phyloP scores from a whole-genome alignment of 768 basidiomycete genomes.

The Xerocomellus dryophilus region DNA sequence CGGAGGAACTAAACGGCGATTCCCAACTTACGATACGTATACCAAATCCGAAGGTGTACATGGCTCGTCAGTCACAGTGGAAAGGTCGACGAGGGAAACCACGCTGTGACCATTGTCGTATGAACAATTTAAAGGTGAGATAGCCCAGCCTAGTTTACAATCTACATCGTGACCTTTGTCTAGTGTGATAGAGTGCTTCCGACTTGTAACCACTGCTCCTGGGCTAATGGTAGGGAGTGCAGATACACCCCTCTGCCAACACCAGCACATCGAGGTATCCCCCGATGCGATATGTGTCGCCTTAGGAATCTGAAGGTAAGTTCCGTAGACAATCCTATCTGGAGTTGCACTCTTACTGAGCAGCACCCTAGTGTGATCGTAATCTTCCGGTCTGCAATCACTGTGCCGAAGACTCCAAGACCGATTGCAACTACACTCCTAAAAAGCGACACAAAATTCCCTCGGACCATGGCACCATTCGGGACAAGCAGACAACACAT shows the following conservation, averaged over 20 bases:
- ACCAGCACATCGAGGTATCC: slow-evolving; percentile 72
- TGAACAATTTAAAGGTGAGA: slow-evolving; percentile 69
- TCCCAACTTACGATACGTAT: slow-evolving; percentile 61
- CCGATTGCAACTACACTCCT: slow-evolving; percentile 69
- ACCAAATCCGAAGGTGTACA: slow-evolving; percentile 63
- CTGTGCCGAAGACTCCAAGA: slow-evolving; percentile 49
- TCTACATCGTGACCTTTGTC: slow-evolving; percentile 13
- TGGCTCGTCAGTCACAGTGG: slow-evolving; percentile 71
- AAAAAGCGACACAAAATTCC: slow-evolving; percentile 63
- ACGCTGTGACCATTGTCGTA: slow-evolving; percentile 69
- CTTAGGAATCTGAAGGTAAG: slow-evolving; percentile 62
- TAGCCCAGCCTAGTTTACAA: not conserved
- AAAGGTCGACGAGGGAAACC: slow-evolving; percentile 73
- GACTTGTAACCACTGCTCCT: slow-evolving; percentile 69
- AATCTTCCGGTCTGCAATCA: slow-evolving; percentile 71
- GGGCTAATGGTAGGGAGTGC: slow-evolving; percentile 61
- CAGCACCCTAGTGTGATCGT: slow-evolving; percentile 56
- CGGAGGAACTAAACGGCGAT: slow-evolving; percentile 44
- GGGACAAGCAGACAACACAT: slow-evolving; percentile 38
- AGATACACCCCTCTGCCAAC: slow-evolving; percentile 72
- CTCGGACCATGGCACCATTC: slow-evolving; percentile 37
- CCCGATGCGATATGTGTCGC: slow-evolving; percentile 70
- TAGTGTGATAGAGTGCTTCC: slow-evolving; percentile 72
- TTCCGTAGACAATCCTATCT: not conserved
- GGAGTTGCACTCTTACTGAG: not conserved